phyloP scores from a whole-genome alignment of 371 early-diverging fungal genomes.

The Mortierella sp. region DNA sequence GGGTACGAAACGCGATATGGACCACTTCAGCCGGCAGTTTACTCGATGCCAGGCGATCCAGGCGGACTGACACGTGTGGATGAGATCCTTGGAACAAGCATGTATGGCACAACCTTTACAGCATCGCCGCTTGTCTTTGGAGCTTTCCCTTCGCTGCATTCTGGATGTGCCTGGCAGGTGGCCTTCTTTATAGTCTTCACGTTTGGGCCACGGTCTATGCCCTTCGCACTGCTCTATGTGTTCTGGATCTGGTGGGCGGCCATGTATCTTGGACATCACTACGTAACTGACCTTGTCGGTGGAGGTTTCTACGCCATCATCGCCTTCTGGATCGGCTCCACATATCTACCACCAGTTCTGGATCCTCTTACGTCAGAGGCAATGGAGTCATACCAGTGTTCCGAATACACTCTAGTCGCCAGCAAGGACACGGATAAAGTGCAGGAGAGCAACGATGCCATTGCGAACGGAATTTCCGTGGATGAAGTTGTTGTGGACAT shows the following conservation, averaged over 20 bases:
- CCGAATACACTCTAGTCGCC: background rate
- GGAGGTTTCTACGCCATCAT: slow-evolving; percentile 72
- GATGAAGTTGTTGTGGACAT: background rate
- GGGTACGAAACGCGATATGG: slow-evolving; percentile 76
- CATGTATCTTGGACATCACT: slow-evolving; percentile 82
- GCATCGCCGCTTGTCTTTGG: slow-evolving; percentile 81
- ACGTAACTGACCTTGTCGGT: slow-evolving; percentile 77
- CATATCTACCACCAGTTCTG: slow-evolving; percentile 23
- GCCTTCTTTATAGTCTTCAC: slow-evolving; percentile 65
- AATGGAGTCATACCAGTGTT: background rate
- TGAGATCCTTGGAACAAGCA: slow-evolving; percentile 67
- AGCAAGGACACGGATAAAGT: background rate
- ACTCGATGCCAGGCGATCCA: slow-evolving; percentile 77
- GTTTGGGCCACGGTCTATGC: slow-evolving; percentile 62
- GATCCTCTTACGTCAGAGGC: background rate
- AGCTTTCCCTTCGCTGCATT: slow-evolving; percentile 81
- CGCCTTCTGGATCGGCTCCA: slow-evolving; percentile 58
- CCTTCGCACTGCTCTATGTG: slow-evolving; percentile 62
- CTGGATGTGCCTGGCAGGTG: slow-evolving; percentile 74
- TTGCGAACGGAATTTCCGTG: background rate
- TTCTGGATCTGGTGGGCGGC: slow-evolving; percentile 83
- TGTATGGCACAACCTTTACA: slow-evolving; percentile 74
- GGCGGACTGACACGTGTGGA: slow-evolving; percentile 79
- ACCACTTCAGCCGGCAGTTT: slow-evolving; percentile 66
- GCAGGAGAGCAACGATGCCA: background rate